These are phyloP conservation scores for Tuber aestivum DNA, from an alignment of 495 filamentous ascomycete genomes.

Conservation along the genomic window DNA sequence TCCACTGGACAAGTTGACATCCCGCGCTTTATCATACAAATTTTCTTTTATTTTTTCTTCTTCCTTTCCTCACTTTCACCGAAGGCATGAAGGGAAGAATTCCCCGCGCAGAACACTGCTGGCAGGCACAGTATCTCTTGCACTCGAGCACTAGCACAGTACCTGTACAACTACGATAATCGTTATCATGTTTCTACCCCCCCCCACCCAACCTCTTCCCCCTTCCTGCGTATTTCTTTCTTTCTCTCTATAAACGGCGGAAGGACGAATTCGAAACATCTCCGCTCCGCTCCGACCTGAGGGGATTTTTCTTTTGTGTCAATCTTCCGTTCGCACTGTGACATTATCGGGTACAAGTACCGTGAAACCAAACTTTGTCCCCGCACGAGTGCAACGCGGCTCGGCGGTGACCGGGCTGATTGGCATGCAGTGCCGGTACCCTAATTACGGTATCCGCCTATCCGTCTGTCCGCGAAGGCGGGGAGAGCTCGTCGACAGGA, in stretches of 20 bases:
- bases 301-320: too few species aligned
- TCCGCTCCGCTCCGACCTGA: background rate
- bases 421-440: too few species aligned
- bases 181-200: background rate
- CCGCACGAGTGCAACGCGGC: background rate
- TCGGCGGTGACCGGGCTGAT: conserved; percentile 4
- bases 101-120: background rate
- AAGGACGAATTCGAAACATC: background rate
- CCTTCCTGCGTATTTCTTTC: too few species aligned
- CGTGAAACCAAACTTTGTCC: too few species aligned
- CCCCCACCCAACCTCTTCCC: too few species aligned
- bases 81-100: background rate
- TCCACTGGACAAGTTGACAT: too few species aligned
- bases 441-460: too few species aligned
- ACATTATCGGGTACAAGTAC: too few species aligned
- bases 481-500: background rate
- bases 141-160: background rate
- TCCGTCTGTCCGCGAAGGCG: background rate
- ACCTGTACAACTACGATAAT: background rate
- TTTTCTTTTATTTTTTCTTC: background rate
- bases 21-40: background rate
- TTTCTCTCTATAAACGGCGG: too few species aligned
- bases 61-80: background rate
- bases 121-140: too few species aligned
- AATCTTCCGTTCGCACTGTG: too few species aligned